Base-by-base conservation (phyloP, 371 early-diverging fungal genomes). In the Fennellomyces sp. region DNA sequence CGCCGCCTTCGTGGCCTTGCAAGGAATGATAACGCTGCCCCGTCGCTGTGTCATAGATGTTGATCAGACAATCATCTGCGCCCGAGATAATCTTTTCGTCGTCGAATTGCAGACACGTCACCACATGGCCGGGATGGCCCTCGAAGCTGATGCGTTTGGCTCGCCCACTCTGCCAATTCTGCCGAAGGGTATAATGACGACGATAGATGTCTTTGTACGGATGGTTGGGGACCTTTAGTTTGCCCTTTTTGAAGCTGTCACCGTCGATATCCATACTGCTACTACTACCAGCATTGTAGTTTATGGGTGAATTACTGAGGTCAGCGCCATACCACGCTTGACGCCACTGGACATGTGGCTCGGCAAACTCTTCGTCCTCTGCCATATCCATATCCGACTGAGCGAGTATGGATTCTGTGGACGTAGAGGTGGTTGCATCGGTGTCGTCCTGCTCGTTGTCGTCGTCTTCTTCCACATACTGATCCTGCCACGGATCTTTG, bases 1-100 rank as follows among this genome's bases (percentile, higher is more conserved):
- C 97, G 48, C 99, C 99, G 28, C 99, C 99, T 39, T 93, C 94
- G 69, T 99, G 99, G 15, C 98, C 99, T 13, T 75, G 81, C 23
- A 99, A 82, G 36, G 82, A 81, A 60, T 85, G 81, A 13, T 82
- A 69, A 11, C 86, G 72, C 21, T 76, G 70, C 17, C 98, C 97
- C 2, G 90, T 93, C 3, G 65, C 70, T 11, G 91, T 90, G 61
- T 94, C 93, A 69, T 93, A 97, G 38, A 98, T 90, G 62, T 91
- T 87, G 36, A 97, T 96, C 7, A 86, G 75, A 56, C 84, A 83
- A 52, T 95, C 94, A 66, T 98, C 97, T 17, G 94, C 92, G 11
- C 97, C 97, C 2, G 92, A 89, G 15, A 97, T 89, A 25, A 98
- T 91, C 72, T 94, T 92, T 51, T 96, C 89, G 13, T 86, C 86